These are phyloP conservation scores for Stenocarpella maydis DNA, from an alignment of 2,329 filamentous ascomycete species.

Conservation along the genomic window DNA sequence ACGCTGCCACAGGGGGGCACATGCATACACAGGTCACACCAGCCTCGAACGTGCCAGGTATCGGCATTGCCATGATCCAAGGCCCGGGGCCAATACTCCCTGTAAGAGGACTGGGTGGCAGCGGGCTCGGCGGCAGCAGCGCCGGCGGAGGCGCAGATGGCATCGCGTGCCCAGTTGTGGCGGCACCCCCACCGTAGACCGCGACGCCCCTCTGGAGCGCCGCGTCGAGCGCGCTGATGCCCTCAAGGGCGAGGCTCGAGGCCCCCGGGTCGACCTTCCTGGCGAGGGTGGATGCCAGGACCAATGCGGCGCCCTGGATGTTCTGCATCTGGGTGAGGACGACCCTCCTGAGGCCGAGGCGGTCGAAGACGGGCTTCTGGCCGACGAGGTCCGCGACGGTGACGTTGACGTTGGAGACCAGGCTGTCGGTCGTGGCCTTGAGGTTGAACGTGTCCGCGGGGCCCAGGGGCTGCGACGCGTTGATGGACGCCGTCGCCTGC, in stretches of 20 bases:
- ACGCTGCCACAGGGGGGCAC: conserved; percentile 10
- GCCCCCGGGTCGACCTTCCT: conserved; percentile 72
- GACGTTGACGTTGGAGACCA: conserved; percentile 15
- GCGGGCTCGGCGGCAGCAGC: neutral
- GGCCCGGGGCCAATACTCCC: conserved; percentile 65
- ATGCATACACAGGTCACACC: conserved; percentile 9
- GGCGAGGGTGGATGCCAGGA: conserved; percentile 71
- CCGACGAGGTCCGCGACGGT: conserved; percentile 59
- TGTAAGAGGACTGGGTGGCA: conserved; percentile 42
- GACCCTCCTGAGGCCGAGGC: conserved; percentile 78
- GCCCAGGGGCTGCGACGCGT: neutral
- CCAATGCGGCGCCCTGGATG: conserved; percentile 79
- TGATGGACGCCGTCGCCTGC: conserved; percentile 1
- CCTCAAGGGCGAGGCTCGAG: conserved; percentile 66
- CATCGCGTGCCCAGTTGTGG: no score
- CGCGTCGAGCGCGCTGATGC: conserved; percentile 74
- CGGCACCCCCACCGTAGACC: neutral
- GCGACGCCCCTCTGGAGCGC: conserved; percentile 63
- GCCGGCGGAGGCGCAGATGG: neutral
- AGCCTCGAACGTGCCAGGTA: conserved; percentile 16
- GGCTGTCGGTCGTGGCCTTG: conserved; percentile 3
- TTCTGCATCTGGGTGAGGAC: conserved; percentile 83
- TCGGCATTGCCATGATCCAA: conserved; percentile 2
- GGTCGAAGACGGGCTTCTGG: conserved; percentile 52
- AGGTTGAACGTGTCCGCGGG: neutral